These are phyloP conservation scores for Ogataea naganishii DNA, from an alignment of 805 yeast species.

Conservation along the genomic window DNA sequence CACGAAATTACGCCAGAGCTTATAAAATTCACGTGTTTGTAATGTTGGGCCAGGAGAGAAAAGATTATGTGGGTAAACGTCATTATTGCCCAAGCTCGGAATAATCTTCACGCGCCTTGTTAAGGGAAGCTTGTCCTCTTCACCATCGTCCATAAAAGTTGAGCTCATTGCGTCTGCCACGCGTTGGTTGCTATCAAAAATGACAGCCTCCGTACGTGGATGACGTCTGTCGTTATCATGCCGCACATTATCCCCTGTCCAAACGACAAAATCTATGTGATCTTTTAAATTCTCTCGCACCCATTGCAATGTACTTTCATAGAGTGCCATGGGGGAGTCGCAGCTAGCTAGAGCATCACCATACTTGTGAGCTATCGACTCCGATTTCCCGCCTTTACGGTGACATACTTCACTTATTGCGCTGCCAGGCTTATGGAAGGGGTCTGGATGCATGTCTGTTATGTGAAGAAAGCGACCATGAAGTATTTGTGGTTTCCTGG, in stretches of 20 bases:
- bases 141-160: conserved; percentile 41
- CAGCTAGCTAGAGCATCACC: conserved; percentile 76
- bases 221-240: conserved; percentile 70
- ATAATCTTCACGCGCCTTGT: conserved; percentile 34
- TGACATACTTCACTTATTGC: conserved; percentile 51
- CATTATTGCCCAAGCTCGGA: conserved; percentile 80
- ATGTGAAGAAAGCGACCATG: conserved; percentile 81
- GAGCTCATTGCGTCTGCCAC: conserved; percentile 45
- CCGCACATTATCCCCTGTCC: conserved; percentile 88
- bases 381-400: conserved; percentile 25
- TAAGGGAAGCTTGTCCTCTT: conserved; percentile 17
- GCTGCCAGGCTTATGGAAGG: conserved; percentile 46
- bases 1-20: conserved; percentile 64
- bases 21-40: conserved; percentile 70
- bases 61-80: conserved; percentile 82
- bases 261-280: conserved; percentile 74
- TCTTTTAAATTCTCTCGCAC: conserved; percentile 53
- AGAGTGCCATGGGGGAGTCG: conserved; percentile 60
- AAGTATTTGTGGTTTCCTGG: conserved; percentile 15
- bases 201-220: conserved; percentile 69
- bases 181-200: conserved; percentile 57
- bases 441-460: conserved; percentile 85
- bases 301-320: conserved; percentile 62
- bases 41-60: conserved; percentile 84
- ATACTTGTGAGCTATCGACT: conserved; percentile 50